Evolutionary conservation across 345 rosid genomes (phyloP).

Genomic region (Linum trigynum): DNA sequence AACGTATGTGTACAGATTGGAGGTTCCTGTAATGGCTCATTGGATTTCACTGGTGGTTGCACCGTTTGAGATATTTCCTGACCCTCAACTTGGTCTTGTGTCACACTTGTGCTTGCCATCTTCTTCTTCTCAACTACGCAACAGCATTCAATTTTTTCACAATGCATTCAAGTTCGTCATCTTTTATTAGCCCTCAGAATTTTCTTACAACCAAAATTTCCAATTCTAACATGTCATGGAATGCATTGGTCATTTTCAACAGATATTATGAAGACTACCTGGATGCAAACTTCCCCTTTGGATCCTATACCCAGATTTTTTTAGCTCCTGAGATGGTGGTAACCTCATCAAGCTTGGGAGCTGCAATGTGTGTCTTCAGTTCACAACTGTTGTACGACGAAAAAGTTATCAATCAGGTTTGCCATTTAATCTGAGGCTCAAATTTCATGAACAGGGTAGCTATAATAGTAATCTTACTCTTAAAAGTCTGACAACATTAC

Average conservation of each 20-base stretch:
- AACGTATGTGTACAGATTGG: constrained; percentile 74
- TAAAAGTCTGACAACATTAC: too few relatives aligned
- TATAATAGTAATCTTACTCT: too few relatives aligned
- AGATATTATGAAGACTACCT: constrained; percentile 92
- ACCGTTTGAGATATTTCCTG: constrained; percentile 77
- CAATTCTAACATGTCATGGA: background rate
- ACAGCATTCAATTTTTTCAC: constrained; percentile 79
- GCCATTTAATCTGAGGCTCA: constrained; percentile 5
- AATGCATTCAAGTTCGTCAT: constrained; percentile 68
- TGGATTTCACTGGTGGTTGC: constrained; percentile 91
- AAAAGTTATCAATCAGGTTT: constrained; percentile 86
- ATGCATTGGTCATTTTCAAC: constrained; percentile 23
- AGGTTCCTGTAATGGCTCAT: constrained; percentile 68
- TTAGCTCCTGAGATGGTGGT: constrained; percentile 80
- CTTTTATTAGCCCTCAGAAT: background rate
- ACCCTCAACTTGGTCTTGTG: constrained; percentile 47
- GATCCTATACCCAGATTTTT: constrained; percentile 84
- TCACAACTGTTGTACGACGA: constrained; percentile 80
- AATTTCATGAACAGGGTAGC: background rate
- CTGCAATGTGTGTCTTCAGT: constrained; percentile 70
- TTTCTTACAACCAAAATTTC: constrained; percentile 6
- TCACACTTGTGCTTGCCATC: constrained; percentile 74
- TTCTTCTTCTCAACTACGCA: constrained; percentile 47
- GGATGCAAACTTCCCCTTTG: constrained; percentile 81
- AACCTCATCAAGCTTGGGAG: constrained; percentile 64